Evolutionary conservation across 2,329 filamentous ascomycete genomes (phyloP), one percentile per base, ranked within the genome.

Genomic region (Aspergillus novofumigatus): DNA sequence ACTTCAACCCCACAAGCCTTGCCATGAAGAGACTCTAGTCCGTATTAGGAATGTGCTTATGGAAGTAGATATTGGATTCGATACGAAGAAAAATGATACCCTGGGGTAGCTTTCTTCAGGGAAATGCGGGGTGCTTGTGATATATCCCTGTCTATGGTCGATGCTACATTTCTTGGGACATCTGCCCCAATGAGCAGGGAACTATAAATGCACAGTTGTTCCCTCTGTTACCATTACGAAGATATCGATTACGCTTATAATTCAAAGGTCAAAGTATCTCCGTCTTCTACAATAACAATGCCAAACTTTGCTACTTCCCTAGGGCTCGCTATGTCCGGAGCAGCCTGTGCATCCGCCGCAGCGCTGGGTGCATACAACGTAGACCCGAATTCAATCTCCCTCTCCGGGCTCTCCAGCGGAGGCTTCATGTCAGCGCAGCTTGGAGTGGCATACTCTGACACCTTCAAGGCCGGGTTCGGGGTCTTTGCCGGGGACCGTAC

Each of bases 401-500:
- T 63, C 35, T 63, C 61, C 3, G 58, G 60, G n/a, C 52, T 61
- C 6, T 62, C 60, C 9, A 62, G 60, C 48, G 61, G 60, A 5
- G 60, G 61, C 0, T 63, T 58, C 49, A 59, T 63, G 49, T 49
- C 61, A 1, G 59, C 53, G 7, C 61, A 63, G 51, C 58, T 63
- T 3, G 61, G 60, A 10, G 55, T 62, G 17, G 61, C 60, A 29
- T 63, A 62, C 41, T 62, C 60, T 6, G 48, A 56, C 9, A 51
- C 55, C 3, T 63, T 62, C 52, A 51, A 56, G 10, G 32, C 47
- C 28, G 61, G 61, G 10, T 63, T 62, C 28, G 61, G 61, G 25
- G 61, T 63, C 3, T 63, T 63, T 25, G 58, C 61, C 4, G 61
- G 61, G 60, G 61, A 3, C 61, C 61, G 3, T 62, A 51, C 32